Conservation (phyloP, 208 protist genomes). For the Lotmaria passim region DNA sequence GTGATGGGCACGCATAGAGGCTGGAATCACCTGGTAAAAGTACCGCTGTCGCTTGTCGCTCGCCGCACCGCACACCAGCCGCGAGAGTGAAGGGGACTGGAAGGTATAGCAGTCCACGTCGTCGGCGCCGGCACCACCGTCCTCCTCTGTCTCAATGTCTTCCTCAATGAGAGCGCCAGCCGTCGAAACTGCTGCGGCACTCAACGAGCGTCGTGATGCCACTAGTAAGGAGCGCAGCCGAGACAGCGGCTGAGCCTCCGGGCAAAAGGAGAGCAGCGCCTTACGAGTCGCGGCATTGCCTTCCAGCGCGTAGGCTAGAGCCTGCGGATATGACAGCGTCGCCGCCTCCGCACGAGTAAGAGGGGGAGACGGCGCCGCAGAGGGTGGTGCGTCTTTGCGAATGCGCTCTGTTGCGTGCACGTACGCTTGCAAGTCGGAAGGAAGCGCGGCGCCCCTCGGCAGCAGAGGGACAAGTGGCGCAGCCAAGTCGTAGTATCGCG, state of each 20-base stretch:
- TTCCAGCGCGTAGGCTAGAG: conserved; percentile 45
- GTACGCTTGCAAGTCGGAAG: conserved; percentile 19
- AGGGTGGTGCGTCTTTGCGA: neutral
- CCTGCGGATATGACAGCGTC: conserved; percentile 28
- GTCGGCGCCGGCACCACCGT: neutral
- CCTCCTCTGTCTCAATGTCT: neutral
- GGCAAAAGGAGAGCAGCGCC: conserved; percentile 2
- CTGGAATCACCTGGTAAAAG: conserved; percentile 66
- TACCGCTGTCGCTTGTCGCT: conserved; percentile 46
- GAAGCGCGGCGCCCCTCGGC: neutral
- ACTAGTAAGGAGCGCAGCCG: conserved; percentile 42
- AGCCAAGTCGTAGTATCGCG: conserved; percentile 44
- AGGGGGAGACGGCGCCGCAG: neutral
- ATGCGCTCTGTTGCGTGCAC: neutral
- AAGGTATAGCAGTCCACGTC: conserved; percentile 62
- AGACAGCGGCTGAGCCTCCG: neutral
- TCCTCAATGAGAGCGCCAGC: neutral
- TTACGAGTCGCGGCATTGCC: neutral
- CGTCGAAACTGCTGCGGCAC: neutral
- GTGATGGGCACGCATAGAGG: conserved; percentile 41
- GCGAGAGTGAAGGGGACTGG: conserved; percentile 39
- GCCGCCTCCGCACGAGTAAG: neutral
- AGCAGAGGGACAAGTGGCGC: conserved; percentile 16
- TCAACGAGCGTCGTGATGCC: conserved; percentile 7
- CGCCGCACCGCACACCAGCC: conserved; percentile 49